Base-by-base conservation (phyloP, 176 grass and related monocot species). In the Phragmites australis region DNA sequence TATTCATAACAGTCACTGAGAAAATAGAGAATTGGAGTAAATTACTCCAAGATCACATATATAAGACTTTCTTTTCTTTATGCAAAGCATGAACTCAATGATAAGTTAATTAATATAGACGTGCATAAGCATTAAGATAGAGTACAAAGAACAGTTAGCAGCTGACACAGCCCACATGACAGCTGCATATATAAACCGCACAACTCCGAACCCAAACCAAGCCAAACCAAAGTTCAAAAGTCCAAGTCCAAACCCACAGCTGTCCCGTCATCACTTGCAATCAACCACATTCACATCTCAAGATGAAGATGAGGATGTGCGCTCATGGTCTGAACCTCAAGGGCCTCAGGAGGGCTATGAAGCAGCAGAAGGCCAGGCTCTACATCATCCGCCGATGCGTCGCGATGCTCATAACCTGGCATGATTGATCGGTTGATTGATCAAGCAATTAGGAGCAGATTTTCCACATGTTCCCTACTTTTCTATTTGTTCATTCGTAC, bases 341-440 rank as follows among this genome's bases (percentile, higher is more conserved):
- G 43, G 64, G 83, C 37, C 66, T 94, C 70, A 89, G 79, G 64
- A 94, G 77, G 65, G 65, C 86, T 84, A 78, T 91, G 2, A 91
- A 81, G 75, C 76, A 94, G 83, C 74, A 91, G 46, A 87, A 81
- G 42, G 76, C 86, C 65, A 89, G 82, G 77, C 76, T 94, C 56
- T 87, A 91, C 68, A 89, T 94, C 79, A 94, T 94, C 39, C 86
- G 76, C 15, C 76, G 80, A 30, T 91, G 89, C 12, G 70, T 94
- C 9, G 34, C 76, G 1, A 89, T 94, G 89, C 89, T 94, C 70
- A 70, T 94, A 47, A 85, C 50, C 15, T 87, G 85, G 82, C 68
- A 81, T 64, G 89, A 91, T 64, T 88, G 74, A 93, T 47, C 6
- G 8, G 9, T 58, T 27, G 18, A 5, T 58, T 58, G 0, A 40